Conservation (phyloP, 805 yeast species). For the Candida xyloterini region DNA sequence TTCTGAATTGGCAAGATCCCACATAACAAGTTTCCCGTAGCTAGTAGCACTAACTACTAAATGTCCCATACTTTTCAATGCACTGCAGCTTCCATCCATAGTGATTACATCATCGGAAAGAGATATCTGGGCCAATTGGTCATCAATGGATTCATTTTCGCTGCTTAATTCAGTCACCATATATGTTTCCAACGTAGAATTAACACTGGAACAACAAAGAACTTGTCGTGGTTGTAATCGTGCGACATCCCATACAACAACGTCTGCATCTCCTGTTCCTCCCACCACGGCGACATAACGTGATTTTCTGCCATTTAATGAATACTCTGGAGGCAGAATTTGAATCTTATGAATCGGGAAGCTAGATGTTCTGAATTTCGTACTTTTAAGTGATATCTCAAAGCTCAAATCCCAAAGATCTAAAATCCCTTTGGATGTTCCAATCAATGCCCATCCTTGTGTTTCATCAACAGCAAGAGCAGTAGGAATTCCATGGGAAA, state of each 20-base stretch:
- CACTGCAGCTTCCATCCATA: constrained; percentile 26
- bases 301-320: constrained; percentile 34
- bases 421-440: constrained; percentile 71
- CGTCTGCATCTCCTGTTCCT: constrained; percentile 57
- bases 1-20: constrained; percentile 37
- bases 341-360: constrained; percentile 48
- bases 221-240: constrained; percentile 48
- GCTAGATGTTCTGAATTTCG: constrained; percentile 47
- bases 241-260: constrained; percentile 75
- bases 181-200: constrained; percentile 27
- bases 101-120: constrained; percentile 12
- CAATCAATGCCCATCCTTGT: constrained; percentile 63
- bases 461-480: constrained; percentile 54
- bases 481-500: constrained; percentile 63
- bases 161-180: constrained; percentile 23
- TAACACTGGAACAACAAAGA: constrained; percentile 24
- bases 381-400: constrained; percentile 53
- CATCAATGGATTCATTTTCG: constrained; percentile 23
- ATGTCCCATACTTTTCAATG: constrained; percentile 16
- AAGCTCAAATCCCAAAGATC: constrained; percentile 83
- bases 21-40: constrained; percentile 30
- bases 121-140: constrained; percentile 19
- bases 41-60: constrained; percentile 19
- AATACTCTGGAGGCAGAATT: constrained; percentile 40
- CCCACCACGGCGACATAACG: constrained; percentile 60